These are phyloP conservation scores for Sherardia arvensis DNA, from an alignment of 257 asterid species.

Conservation along the genomic window DNA sequence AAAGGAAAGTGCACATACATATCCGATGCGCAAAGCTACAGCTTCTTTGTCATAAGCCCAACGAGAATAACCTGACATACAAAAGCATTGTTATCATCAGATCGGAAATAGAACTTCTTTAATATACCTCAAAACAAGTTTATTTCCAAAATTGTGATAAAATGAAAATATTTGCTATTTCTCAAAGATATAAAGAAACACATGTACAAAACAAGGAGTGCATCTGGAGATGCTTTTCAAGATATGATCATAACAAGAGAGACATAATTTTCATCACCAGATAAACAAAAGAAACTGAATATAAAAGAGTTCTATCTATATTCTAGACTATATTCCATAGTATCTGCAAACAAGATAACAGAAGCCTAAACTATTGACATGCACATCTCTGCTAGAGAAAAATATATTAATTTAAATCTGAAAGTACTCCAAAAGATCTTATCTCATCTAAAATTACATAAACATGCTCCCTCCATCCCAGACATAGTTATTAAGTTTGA, in stretches of 20 bases:
- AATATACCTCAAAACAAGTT: background rate
- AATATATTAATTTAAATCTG: background rate
- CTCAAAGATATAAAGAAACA: background rate
- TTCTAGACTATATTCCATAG: too few relatives aligned
- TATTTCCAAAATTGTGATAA: background rate
- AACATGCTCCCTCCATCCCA: too few relatives aligned
- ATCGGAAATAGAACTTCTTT: background rate
- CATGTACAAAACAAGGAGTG: background rate
- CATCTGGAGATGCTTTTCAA: background rate
- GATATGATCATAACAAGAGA: background rate
- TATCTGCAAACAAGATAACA: background rate
- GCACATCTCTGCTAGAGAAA: background rate
- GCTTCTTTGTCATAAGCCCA: slow-evolving; percentile 74
- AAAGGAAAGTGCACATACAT: slow-evolving; percentile 35
- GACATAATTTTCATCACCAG: background rate
- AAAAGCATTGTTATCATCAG: background rate
- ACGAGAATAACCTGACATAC: slow-evolving; percentile 44
- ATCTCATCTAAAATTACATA: too few relatives aligned
- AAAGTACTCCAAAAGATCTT: background rate
- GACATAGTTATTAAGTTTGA: too few relatives aligned
- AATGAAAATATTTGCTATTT: background rate
- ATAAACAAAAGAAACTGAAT: background rate
- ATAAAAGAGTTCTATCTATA: background rate
- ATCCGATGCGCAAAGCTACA: slow-evolving; percentile 57
- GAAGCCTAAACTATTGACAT: background rate